These are phyloP conservation scores for Podaxis pistillaris DNA, from an alignment of 768 basidiomycete species.

Conservation along the genomic window DNA sequence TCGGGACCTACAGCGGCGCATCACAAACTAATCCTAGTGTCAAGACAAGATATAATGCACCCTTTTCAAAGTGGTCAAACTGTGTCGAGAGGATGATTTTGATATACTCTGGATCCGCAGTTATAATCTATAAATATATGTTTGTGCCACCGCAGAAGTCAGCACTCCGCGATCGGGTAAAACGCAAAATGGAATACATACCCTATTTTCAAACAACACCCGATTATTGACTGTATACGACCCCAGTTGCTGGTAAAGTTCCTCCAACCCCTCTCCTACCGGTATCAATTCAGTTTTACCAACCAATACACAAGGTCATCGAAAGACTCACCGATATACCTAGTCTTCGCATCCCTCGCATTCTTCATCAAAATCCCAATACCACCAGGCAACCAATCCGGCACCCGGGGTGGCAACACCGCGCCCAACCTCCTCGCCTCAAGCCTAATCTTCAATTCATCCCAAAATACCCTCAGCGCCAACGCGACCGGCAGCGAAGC, in stretches of 20 bases:
- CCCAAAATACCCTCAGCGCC: slow-evolving; percentile 15
- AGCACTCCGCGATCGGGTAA: neutral
- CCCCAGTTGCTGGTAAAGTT: slow-evolving; percentile 24
- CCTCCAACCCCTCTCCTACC: slow-evolving; percentile 21
- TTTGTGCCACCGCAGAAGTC: neutral
- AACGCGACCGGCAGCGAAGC: slow-evolving; percentile 22
- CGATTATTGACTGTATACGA: slow-evolving; percentile 21
- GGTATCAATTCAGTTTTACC: slow-evolving; percentile 5
- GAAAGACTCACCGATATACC: slow-evolving; percentile 30
- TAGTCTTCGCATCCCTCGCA: slow-evolving; percentile 23
- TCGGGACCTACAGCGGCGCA: slow-evolving; percentile 22
- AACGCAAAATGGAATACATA: slow-evolving; percentile 10
- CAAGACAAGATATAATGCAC: slow-evolving; percentile 13
- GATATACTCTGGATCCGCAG: slow-evolving; percentile 9
- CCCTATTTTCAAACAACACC: slow-evolving; percentile 26
- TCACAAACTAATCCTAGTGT: neutral
- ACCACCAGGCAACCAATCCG: slow-evolving; percentile 21
- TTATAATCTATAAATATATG: slow-evolving; percentile 18
- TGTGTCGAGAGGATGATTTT: slow-evolving; percentile 42
- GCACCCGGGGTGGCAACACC: slow-evolving; percentile 18
- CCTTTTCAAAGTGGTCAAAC: slow-evolving; percentile 40
- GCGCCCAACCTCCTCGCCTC: slow-evolving; percentile 22
- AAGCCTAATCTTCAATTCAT: slow-evolving; percentile 16
- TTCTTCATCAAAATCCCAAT: slow-evolving; percentile 14
- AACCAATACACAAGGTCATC: neutral